A percentile compares a stretch with the other conserved stretches of the same genome.
These are phyloP conservation scores for Rhodocollybia butyracea DNA, from an alignment of 768 basidiomycete genomes.

Conservation along the genomic window DNA sequence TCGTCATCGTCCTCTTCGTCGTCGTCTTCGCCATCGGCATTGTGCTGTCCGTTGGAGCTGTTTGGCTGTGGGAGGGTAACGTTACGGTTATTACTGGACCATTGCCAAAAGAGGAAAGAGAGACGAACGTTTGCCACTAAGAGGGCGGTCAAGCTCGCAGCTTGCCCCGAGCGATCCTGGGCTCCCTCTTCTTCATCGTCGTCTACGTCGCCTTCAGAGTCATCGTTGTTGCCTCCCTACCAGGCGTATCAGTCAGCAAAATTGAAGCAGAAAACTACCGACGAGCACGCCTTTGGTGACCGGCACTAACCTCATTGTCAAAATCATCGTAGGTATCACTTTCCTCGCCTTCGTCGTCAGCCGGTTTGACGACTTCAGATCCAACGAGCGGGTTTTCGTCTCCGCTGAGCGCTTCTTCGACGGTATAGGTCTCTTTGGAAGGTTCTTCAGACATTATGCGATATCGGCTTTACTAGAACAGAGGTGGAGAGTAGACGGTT, in stretches of 20 bases:
- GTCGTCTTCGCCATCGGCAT: background rate
- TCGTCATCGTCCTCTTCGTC: background rate
- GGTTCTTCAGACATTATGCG: background rate
- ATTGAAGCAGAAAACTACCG: too few relatives aligned
- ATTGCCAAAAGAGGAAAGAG: background rate
- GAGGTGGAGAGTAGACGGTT: background rate
- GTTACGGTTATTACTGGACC: background rate
- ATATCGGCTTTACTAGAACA: too few relatives aligned
- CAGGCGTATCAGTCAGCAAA: too few relatives aligned
- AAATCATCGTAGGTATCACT: constrained; percentile 7
- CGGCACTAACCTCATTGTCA: constrained; percentile 6
- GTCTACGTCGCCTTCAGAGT: background rate
- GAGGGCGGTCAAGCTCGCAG: constrained; percentile 5
- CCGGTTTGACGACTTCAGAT: background rate
- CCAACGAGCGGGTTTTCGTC: background rate
- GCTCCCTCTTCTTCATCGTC: background rate
- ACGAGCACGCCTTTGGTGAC: background rate
- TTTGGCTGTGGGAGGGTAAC: background rate
- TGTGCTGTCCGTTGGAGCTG: background rate
- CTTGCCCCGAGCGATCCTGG: background rate
- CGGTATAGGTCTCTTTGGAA: background rate
- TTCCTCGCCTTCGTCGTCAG: constrained; percentile 6
- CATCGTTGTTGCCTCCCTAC: background rate
- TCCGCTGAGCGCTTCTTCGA: background rate
- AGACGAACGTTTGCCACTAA: constrained; percentile 4